A percentile compares a stretch with the other conserved stretches of the same genome.
Evolutionary conservation across 176 grass and related monocot genomes (phyloP).

Genomic region (Triticum timopheevii): DNA sequence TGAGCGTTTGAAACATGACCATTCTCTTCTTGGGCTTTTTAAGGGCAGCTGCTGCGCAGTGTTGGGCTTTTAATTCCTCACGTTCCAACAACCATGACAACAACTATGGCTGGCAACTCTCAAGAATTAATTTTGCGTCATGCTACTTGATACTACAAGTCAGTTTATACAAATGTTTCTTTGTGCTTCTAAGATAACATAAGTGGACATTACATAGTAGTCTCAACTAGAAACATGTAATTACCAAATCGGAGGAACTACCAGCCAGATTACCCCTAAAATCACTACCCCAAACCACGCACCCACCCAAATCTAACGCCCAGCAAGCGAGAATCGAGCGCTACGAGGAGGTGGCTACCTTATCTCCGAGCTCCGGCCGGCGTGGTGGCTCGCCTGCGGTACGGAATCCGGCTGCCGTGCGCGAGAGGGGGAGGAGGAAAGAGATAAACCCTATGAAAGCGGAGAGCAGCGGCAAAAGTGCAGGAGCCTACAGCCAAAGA

Average conservation of each 20-base stretch:
- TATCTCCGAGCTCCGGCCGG: neutral
- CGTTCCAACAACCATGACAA: too few species aligned
- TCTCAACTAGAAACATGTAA: too few species aligned
- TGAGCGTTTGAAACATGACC: too few species aligned
- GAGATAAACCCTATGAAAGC: constrained; percentile 53
- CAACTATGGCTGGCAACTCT: too few species aligned
- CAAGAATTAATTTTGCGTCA: too few species aligned
- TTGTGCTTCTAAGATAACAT: too few species aligned
- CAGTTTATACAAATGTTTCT: too few species aligned
- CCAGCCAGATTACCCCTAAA: neutral
- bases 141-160: too few species aligned
- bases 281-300: neutral
- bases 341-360: neutral
- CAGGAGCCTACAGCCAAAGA: neutral
- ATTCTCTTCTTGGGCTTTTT: too few species aligned
- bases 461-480: constrained; percentile 9
- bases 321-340: neutral
- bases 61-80: too few species aligned
- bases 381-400: neutral
- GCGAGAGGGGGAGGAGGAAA: constrained; percentile 20
- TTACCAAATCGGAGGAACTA: neutral
- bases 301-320: neutral
- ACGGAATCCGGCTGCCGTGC: constrained; percentile 21
- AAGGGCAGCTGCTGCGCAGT: too few species aligned
- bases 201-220: too few species aligned